A percentile compares a stretch with the other conserved stretches of the same genome.
Conservation (phyloP, 495 filamentous ascomycete genomes). For the Emericellopsis terricola region DNA sequence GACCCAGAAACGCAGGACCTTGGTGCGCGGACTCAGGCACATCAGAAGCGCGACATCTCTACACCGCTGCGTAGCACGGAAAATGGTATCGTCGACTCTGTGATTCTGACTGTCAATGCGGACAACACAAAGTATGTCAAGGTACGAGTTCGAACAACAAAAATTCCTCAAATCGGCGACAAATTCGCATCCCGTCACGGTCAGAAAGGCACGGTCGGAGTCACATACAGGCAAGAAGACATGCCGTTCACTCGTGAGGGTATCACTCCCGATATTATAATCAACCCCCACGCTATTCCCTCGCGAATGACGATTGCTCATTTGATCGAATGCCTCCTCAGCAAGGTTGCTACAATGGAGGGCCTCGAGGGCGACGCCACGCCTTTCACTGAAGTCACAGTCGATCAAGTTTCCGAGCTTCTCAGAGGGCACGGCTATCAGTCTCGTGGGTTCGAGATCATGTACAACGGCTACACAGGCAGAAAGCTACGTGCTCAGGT, state of each 20-base stretch:
- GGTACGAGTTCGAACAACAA: constrained; percentile 91
- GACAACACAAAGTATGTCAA: constrained; percentile 87
- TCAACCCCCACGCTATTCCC: constrained; percentile 98
- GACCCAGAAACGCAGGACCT: constrained; percentile 84
- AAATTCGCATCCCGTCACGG: constrained; percentile 99
- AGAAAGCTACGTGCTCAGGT: constrained; percentile 83
- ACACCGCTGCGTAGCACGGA: constrained; percentile 90
- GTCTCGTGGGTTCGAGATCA: constrained; percentile 89
- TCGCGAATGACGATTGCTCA: constrained; percentile 99
- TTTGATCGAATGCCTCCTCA: constrained; percentile 95
- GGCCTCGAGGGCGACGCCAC: constrained; percentile 94
- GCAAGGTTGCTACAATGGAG: constrained; percentile 79
- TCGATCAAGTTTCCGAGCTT: constrained; percentile 77
- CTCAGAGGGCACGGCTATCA: constrained; percentile 91
- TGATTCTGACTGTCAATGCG: constrained; percentile 81
- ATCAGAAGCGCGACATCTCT: constrained; percentile 86
- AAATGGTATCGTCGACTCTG: constrained; percentile 87
- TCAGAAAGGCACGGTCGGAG: constrained; percentile 97
- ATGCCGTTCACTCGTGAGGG: constrained; percentile 96
- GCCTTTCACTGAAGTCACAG: constrained; percentile 94
- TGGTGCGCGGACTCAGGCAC: constrained; percentile 72
- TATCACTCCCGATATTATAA: constrained; percentile 86
- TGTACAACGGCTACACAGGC: constrained; percentile 97
- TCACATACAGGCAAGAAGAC: constrained; percentile 91
- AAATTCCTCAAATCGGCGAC: constrained; percentile 95